Evolutionary conservation across 192 early-diverging fungal species (phyloP), one percentile per base, ranked within the genome.

Genomic region (Podochytrium sp.): DNA sequence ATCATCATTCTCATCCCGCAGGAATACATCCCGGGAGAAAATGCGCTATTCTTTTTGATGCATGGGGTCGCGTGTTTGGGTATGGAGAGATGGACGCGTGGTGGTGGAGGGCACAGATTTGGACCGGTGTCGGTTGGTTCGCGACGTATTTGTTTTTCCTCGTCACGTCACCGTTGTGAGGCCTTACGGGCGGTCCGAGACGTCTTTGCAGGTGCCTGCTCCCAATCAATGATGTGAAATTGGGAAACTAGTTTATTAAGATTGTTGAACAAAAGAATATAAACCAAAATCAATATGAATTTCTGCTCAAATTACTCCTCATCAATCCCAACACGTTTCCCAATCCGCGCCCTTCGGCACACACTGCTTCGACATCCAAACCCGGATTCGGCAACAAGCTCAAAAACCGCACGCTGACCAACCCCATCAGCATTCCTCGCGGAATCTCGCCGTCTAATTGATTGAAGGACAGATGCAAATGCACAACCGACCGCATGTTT

Each of bases 31-130:
- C 37, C 33, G 12, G 39, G 39, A 27, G 42, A 50, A 25, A 65
- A 25, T n/a, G 20, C 41, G 7, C 14, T 65, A 6, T 65, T 65
- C 49, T 65, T 65, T 42, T 27, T 65, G 64, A 27, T n/a, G 2
- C 64, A 65, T 49, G 64, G 42, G 16, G 42, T 65, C 16, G 16
- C 18, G 10, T 65, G 64, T 37, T 25, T 40, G 6, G 0, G 30
- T 16, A 4, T 7, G 20, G 59, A 39, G 35, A 10, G 39, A 16
- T 4, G 55, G 43, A 38, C n/a, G n/a, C n/a, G n/a, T n/a, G n/a
- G 29, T 18, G 6, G 6, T 35, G 16, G 59, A 4, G 7, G 35
- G 20, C 12, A 32, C 6, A 6, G 30, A 25, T 33, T 38, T 29
- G 35, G 29, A 57, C 43, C 10, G 7, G 7, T 55, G 7, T 55